phyloP scores from a whole-genome alignment of 1,284 basidiomycete genomes.

The Ceratobasidium sp. region DNA sequence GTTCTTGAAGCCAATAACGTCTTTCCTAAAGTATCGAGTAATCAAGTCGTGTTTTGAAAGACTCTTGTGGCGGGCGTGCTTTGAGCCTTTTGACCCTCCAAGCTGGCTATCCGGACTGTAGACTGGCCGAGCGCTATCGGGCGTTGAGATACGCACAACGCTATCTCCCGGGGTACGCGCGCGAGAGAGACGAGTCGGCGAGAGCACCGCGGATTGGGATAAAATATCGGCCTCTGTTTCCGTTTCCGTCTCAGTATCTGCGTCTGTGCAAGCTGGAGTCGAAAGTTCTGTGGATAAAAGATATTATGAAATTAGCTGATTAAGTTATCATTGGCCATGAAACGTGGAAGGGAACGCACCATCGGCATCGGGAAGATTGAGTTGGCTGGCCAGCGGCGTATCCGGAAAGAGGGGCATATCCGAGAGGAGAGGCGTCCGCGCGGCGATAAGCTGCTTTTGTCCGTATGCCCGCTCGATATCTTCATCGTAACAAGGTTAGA shows the following conservation, averaged over 20 bases:
- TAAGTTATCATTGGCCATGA: not conserved
- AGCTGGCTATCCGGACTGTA: not conserved
- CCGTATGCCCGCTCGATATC: slow-evolving; percentile 95
- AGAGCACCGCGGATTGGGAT: not conserved
- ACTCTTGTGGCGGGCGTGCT: slow-evolving; percentile 49
- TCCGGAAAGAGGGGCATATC: not conserved
- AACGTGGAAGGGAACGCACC: not conserved
- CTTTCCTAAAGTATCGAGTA: slow-evolving; percentile 91
- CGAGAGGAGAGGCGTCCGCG: slow-evolving; percentile 73
- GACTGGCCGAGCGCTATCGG: not conserved
- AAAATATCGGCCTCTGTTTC: slow-evolving; percentile 59
- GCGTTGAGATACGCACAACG: slow-evolving; percentile 23
- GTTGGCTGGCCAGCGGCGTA: slow-evolving; percentile 36
- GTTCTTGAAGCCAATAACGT: slow-evolving; percentile 84
- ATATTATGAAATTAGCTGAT: not conserved
- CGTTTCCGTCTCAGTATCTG: slow-evolving; percentile 77
- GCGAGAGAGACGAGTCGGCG: not conserved
- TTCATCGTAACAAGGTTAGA: slow-evolving; percentile 55
- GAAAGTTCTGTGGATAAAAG: slow-evolving; percentile 52
- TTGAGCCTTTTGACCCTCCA: not conserved
- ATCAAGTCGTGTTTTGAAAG: slow-evolving; percentile 89
- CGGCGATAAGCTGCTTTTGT: slow-evolving; percentile 85
- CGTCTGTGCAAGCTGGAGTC: slow-evolving; percentile 79
- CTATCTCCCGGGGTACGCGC: not conserved
- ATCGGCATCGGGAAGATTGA: slow-evolving; percentile 46